Conservation (phyloP, 1,284 basidiomycete species). For the Leccinum colubrinum region DNA sequence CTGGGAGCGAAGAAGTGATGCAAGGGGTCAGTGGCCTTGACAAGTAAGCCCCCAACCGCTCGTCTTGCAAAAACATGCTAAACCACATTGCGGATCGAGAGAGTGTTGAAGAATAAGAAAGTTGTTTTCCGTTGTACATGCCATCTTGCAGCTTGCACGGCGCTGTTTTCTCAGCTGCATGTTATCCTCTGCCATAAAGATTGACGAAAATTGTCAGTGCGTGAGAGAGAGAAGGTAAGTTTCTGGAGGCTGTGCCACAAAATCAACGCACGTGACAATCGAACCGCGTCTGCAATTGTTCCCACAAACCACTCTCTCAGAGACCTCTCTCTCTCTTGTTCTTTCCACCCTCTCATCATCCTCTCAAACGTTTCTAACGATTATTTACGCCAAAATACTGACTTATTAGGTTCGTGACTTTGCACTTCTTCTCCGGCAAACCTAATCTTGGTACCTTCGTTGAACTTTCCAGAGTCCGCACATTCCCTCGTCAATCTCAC, state of each 20-base stretch:
- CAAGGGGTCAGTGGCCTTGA: not conserved
- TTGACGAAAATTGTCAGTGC: not conserved
- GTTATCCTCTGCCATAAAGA: not conserved
- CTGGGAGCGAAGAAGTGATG: constrained; percentile 19
- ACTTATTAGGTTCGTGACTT: constrained; percentile 14
- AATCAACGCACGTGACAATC: constrained; percentile 34
- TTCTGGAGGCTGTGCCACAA: constrained; percentile 6
- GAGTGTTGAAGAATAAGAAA: not conserved
- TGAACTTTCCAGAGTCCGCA: constrained; percentile 13
- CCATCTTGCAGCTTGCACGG: not conserved
- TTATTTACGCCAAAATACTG: constrained; percentile 6
- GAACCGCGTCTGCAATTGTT: constrained; percentile 29
- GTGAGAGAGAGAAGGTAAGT: not conserved
- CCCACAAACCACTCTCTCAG: constrained; percentile 21
- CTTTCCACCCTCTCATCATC: constrained; percentile 6
- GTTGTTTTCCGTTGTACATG: not conserved
- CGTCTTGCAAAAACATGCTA: not conserved
- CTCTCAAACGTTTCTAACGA: constrained; percentile 20
- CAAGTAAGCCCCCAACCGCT: not conserved
- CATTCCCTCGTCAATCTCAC: constrained; percentile 25
- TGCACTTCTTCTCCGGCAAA: not conserved
- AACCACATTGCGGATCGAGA: not conserved
- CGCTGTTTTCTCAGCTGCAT: not conserved
- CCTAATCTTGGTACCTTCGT: not conserved
- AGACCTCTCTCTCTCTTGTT: constrained; percentile 8